Evolutionary conservation across 2,329 filamentous ascomycete species (phyloP).

Genomic region (Fusarium kyushuense): DNA sequence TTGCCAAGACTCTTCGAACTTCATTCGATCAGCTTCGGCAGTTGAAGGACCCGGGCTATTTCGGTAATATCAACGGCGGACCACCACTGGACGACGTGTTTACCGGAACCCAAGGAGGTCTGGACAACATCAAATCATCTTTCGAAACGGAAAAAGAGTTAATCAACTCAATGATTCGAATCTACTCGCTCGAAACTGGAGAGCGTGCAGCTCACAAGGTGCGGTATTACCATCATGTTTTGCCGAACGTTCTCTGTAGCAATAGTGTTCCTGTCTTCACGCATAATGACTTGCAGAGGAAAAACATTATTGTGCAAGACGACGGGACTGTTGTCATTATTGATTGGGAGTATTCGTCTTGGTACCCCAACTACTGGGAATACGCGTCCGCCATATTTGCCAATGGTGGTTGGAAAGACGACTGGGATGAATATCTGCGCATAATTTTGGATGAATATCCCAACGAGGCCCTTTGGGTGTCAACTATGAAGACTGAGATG

Average conservation of each 20-base stretch:
- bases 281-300: conserved; percentile 42
- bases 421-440: conserved; percentile 40
- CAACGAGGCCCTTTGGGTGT: conserved; percentile 38
- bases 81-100: conserved; percentile 39
- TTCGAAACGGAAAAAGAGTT: conserved; percentile 26
- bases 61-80: conserved; percentile 29
- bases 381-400: conserved; percentile 35
- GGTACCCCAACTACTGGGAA: conserved; percentile 45
- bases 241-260: conserved; percentile 17
- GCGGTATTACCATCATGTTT: conserved; percentile 18
- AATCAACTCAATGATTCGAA: conserved; percentile 24
- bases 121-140: conserved; percentile 19
- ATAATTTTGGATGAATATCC: conserved; percentile 37
- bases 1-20: conserved; percentile 16
- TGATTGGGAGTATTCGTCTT: conserved; percentile 44
- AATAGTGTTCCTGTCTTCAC: conserved; percentile 30
- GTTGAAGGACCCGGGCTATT: conserved; percentile 33
- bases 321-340: conserved; percentile 33
- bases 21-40: conserved; percentile 30
- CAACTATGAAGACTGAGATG: conserved; percentile 33
- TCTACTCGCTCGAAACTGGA: conserved; percentile 30
- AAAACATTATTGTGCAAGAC: conserved; percentile 35
- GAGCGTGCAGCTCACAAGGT: background rate
- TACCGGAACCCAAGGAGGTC: conserved; percentile 1
- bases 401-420: conserved; percentile 35